Base-by-base conservation (phyloP, 139 green algal genomes). In the Chlorella sp. region DNA sequence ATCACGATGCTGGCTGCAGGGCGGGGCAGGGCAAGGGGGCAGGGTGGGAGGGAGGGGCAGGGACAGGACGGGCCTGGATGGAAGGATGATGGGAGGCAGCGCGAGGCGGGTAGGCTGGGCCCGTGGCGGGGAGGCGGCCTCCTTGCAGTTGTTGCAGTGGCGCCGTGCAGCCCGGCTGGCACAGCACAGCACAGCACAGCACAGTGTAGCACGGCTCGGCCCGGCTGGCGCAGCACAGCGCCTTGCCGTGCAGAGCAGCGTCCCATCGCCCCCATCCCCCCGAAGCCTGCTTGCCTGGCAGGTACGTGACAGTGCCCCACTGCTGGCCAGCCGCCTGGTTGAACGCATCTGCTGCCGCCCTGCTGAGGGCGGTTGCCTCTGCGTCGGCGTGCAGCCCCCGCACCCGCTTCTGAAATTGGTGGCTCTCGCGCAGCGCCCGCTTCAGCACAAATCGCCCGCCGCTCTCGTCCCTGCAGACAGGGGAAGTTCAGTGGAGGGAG, bases 391-490 rank as follows among this genome's bases (percentile, higher is more conserved):
- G 82, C 60, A 77, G 21, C 36, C 36, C 82, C 12, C 0, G 5
- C 82, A 87, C 34, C 5, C 61, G 40, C 60, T 77, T 76, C 34
- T 77, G 7, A 12, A 61, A 21, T 4, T n/a, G 53, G 82, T 61
- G 77, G 60, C 82, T 87, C 82, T 87, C 82, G 9, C 60, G 2
- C 34, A 87, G 82, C 4, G 60, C 36, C 36, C 82, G 82, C 82
- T 87, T 87, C 19, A 87, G 34, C 60, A 87, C 82, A 60, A 78
- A 87, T 3, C 82, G 82, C 18, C 21, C 34, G 34, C 82, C 60
- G 12, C n/a, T 34, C 1, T 12, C 36, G 21, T 87, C 82, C 15
- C 81, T 86, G 81, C 80, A 48, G 2, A 30, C n/a, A 37, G 14
- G 42, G 48, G 48, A 9, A 57, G 48, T 57, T n/a, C n/a, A n/a